Base-by-base conservation (phyloP, 2,329 filamentous ascomycete species). In the Karstenula rhodostoma region DNA sequence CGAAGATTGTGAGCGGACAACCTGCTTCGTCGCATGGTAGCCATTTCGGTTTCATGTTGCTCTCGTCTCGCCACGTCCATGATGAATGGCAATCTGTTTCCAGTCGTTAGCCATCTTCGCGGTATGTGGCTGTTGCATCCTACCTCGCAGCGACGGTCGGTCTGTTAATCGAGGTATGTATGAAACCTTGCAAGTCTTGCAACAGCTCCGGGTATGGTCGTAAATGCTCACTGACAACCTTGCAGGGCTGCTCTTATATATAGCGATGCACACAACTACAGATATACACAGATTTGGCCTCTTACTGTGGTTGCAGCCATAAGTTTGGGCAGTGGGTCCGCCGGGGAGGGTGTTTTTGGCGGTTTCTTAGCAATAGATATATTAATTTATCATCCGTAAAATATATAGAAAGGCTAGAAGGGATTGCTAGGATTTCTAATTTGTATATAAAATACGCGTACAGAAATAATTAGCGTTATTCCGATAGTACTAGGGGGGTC, bases 1-100 rank as follows among this genome's bases (percentile, higher is more conserved):
- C 68, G 65, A 32, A 77, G 46, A 59, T 77, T 77, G 48, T 73
- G 70, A 47, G 74, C 71, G 1, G 74, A 75, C 42, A 77, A 52
- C 29, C 47, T 46, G 29, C 42, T 55, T 23, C 52, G 40, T 55
- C 52, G 52, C 25, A 46, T 55, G 27, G n/a, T 37, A 19, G 17
- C 27, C 23, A 46, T 55, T 7, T 32, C 37, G 9, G 25, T 23
- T 19, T 23, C 13, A 5, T 40, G 40, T 55, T 46, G 25, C 44
- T 35, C 33, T 53, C 15, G 23, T 12, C 23, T 22, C 8, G 15
- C 19, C 13, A 35, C 42, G 5, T 46, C 52, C 52, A 55, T 55
- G 40, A 27, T 13, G 9, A 46, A 29, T 17, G 17, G 10, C 23
- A 4, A 17, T 33, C 27, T 55, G 9, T 6, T n/a, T 35, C 42